Percentiles rank a stretch among this genome's conserved stretches.
Evolutionary conservation across 331 rosid genomes (phyloP).

Genomic region (Rosa hybrid): DNA sequence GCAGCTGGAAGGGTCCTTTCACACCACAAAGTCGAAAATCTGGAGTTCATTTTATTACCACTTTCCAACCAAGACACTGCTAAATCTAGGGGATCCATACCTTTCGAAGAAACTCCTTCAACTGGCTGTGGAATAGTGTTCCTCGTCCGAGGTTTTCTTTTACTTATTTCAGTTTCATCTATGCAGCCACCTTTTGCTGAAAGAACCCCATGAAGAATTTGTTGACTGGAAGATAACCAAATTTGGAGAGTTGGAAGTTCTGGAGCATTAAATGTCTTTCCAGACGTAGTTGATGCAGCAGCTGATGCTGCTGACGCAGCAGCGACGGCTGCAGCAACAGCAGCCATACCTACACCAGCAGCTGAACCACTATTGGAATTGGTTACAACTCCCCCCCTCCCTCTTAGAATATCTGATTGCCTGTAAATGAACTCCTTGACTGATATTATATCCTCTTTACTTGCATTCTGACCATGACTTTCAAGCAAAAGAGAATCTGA

Average conservation of each 20-base stretch:
- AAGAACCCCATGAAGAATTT: constrained; percentile 66
- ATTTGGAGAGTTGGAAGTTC: constrained; percentile 84
- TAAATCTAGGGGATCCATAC: constrained; percentile 62
- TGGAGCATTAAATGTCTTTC: constrained; percentile 60
- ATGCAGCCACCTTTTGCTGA: constrained; percentile 78
- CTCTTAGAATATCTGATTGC: constrained; percentile 83
- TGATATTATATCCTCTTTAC: constrained; percentile 68
- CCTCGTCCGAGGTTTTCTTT: constrained; percentile 67
- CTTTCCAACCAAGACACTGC: constrained; percentile 81
- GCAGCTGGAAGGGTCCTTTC: constrained; percentile 77
- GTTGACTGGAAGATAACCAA: constrained; percentile 80
- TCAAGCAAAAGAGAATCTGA: constrained; percentile 88
- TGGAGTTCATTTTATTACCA: constrained; percentile 70
- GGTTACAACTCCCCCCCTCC: constrained; percentile 63
- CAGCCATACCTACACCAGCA: constrained; percentile 90
- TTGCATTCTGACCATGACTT: constrained; percentile 67
- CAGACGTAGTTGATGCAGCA: constrained; percentile 72
- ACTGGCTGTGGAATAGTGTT: constrained; percentile 40
- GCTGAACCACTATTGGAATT: constrained; percentile 72
- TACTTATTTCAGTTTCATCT: constrained; percentile 64
- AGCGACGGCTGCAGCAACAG: constrained; percentile 88
- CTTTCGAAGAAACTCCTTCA: constrained; percentile 56
- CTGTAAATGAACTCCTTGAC: constrained; percentile 85
- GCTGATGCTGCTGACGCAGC: constrained; percentile 81
- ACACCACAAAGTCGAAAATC: constrained; percentile 83